Evolutionary conservation across 768 basidiomycete genomes (phyloP), one percentile per base, ranked within the genome.

Genomic region (Suillus subluteus): DNA sequence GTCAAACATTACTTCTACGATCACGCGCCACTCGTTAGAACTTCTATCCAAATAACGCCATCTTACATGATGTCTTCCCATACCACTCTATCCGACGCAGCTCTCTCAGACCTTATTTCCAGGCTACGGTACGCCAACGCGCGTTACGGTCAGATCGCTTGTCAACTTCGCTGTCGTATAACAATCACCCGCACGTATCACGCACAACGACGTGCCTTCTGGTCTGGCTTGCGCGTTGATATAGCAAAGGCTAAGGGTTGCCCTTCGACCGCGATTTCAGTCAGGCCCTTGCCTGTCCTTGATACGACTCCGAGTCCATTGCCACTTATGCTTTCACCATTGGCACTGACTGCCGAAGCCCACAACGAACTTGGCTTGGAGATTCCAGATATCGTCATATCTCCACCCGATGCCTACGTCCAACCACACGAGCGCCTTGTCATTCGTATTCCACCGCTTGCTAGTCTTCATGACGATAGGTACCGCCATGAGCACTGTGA

Each of bases 181-280:
- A 43, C 40, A 21, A 30, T 61, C 41, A 74, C 58, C 11, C 81
- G 78, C 18, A 83, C 83, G 0, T 69, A 79, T 67, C 84, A 84
- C 70, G 88, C 88, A 12, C 83, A 81, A 64, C 79, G 73, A n/a
- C 83, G 77, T 32, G 88, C 88, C 5, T 69, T 66, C 15, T 66
- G 66, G 16, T 79, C 83, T n/a, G 79, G 82, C 37, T 83, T 88
- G 41, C 69, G 66, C 7, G 75, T 89, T 58, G 79, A 84, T 74
- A 80, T 82, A 32, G 68, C 72, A 18, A 76, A 73, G 32, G 86
- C 87, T 1, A 73, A 77, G 46, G 71, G 72, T 21, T 83, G 83
- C 63, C 79, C 83, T 6, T 76, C 74, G 15, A 72, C 67, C 41
- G 69, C 74, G 9, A 77, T 88, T 65, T 83, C 85, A 64, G 68